Conservation (phyloP, 306 rosid species). For the Canavalia ensiformis region DNA sequence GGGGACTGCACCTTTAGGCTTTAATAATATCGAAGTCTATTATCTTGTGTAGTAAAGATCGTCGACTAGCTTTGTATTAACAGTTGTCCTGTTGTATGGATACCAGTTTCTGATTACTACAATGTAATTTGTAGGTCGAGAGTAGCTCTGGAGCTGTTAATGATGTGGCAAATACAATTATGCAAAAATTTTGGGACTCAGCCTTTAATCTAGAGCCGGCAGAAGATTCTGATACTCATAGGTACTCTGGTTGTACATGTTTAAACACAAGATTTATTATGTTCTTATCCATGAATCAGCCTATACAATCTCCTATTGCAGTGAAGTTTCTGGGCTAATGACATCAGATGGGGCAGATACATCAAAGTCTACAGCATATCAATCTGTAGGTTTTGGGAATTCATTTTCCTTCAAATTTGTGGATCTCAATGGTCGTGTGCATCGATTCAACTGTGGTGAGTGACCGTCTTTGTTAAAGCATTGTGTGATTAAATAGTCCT, state of each 20-base stretch:
- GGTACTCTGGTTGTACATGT: constrained; percentile 57
- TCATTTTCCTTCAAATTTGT: constrained; percentile 84
- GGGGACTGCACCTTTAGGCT: neutral
- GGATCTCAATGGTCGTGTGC: constrained; percentile 82
- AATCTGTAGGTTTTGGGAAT: constrained; percentile 73
- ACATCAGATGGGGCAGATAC: constrained; percentile 73
- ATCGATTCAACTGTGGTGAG: constrained; percentile 87
- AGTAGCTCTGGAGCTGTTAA: constrained; percentile 79
- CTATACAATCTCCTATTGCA: constrained; percentile 54
- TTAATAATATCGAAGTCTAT: constrained; percentile 23
- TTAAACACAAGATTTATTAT: constrained; percentile 27
- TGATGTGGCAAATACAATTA: constrained; percentile 85
- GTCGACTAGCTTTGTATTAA: constrained; percentile 17
- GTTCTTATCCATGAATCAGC: constrained; percentile 37
- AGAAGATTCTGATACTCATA: constrained; percentile 87
- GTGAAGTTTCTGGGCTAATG: constrained; percentile 81
- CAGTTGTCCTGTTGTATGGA: constrained; percentile 22
- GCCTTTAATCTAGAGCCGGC: constrained; percentile 85
- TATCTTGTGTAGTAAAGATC: constrained; percentile 36
- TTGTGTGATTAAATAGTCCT: constrained; percentile 18
- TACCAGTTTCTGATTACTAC: constrained; percentile 39
- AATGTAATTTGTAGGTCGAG: constrained; percentile 65
- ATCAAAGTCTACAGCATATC: constrained; percentile 58
- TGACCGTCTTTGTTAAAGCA: constrained; percentile 34
- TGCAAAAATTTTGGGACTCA: constrained; percentile 99